Evolutionary conservation across 2,329 filamentous ascomycete species (phyloP).

Genomic region (Alternaria atra): DNA sequence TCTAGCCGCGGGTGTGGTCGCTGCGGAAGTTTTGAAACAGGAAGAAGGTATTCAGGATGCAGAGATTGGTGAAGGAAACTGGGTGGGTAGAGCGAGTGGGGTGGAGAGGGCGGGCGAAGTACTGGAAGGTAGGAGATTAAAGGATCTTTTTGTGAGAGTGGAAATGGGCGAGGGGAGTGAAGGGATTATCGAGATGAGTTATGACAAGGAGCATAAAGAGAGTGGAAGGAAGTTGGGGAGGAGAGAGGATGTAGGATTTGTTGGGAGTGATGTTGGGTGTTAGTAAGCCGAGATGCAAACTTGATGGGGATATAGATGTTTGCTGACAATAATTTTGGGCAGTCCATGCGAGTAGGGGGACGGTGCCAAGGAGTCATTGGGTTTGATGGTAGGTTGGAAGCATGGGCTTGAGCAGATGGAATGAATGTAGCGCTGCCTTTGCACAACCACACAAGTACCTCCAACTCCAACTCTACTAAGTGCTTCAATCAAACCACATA

Average conservation of each 20-base stretch:
- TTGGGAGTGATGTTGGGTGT: neutral
- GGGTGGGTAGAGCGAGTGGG: too few species aligned
- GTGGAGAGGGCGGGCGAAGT: too few species aligned
- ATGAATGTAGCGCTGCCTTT: too few species aligned
- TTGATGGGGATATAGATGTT: neutral
- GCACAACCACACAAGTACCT: too few species aligned
- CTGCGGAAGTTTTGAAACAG: neutral
- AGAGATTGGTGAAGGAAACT: too few species aligned
- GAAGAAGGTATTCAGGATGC: too few species aligned
- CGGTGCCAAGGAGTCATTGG: neutral
- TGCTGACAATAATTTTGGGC: neutral
- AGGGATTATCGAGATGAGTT: neutral
- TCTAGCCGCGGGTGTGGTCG: slow-evolving; percentile 20
- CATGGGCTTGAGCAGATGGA: neutral
- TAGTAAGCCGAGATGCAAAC: neutral
- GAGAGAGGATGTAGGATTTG: neutral
- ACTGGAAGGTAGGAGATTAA: too few species aligned
- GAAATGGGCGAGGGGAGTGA: too few species aligned
- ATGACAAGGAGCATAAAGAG: neutral
- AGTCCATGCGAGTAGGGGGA: neutral
- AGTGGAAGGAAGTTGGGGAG: neutral
- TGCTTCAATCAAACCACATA: too few species aligned
- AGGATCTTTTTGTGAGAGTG: too few species aligned
- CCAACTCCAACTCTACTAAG: too few species aligned
- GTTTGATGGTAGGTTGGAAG: neutral